Conservation (phyloP, 768 basidiomycete species). For the Agaricus subrufescens region DNA sequence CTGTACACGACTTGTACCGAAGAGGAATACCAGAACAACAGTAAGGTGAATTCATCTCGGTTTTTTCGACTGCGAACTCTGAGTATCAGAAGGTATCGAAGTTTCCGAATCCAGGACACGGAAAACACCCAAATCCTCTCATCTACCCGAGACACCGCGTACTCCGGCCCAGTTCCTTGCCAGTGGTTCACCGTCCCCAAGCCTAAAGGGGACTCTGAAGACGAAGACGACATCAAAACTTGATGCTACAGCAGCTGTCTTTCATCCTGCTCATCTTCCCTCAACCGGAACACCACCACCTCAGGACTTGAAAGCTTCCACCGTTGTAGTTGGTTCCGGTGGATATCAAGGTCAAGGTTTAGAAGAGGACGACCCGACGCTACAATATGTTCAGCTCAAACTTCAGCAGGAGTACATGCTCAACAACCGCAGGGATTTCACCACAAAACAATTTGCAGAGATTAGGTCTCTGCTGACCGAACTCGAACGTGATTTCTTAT, state of each 20-base stretch:
- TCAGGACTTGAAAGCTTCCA: background rate
- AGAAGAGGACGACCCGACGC: conserved; percentile 51
- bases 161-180: conserved; percentile 29
- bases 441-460: conserved; percentile 23
- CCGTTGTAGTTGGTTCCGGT: too few species aligned
- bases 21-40: conserved; percentile 46
- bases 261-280: conserved; percentile 22
- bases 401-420: conserved; percentile 47
- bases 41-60: conserved; percentile 19
- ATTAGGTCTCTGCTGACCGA: conserved; percentile 39
- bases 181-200: conserved; percentile 15
- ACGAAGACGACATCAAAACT: conserved; percentile 17
- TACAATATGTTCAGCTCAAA: conserved; percentile 60
- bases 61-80: background rate
- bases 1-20: conserved; percentile 60
- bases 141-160: conserved; percentile 28
- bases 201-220: conserved; percentile 14
- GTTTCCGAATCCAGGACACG: conserved; percentile 6
- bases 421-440: conserved; percentile 21
- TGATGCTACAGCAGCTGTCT: conserved; percentile 35
- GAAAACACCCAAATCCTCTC: conserved; percentile 11
- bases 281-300: background rate
- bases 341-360: conserved; percentile 7
- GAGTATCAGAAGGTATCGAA: conserved; percentile 1
- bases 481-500: conserved; percentile 60